Percentiles rank a stretch among this genome's conserved stretches.
phyloP scores from a whole-genome alignment of 2,329 filamentous ascomycete species.

The Sporothrix variecibatus region DNA sequence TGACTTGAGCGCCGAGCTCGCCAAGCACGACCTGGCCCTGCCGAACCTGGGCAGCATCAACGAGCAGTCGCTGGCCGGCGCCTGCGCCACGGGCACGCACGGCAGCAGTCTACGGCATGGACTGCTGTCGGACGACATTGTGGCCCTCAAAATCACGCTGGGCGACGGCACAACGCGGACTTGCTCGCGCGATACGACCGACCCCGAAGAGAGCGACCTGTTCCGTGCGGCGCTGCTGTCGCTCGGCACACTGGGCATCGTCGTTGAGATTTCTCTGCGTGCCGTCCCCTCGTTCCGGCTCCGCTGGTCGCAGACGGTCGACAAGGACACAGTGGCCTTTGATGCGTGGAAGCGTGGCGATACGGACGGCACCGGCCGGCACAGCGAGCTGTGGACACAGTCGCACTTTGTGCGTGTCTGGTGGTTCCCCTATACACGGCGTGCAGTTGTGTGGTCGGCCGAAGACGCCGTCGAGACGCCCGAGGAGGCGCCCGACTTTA shows the following conservation, averaged over 20 bases:
- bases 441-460: slow-evolving; percentile 89
- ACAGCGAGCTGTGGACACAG: slow-evolving; percentile 70
- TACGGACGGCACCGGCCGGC: slow-evolving; percentile 68
- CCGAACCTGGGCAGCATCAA: slow-evolving; percentile 94
- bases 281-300: slow-evolving; percentile 81
- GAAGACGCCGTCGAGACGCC: slow-evolving; percentile 67
- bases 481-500: slow-evolving; percentile 38
- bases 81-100: slow-evolving; percentile 90
- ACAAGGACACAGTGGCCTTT: slow-evolving; percentile 68
- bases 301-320: slow-evolving; percentile 79
- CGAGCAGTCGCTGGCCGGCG: slow-evolving; percentile 87
- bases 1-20: slow-evolving; percentile 72
- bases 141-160: slow-evolving; percentile 75
- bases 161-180: slow-evolving; percentile 71
- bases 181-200: slow-evolving; percentile 64
- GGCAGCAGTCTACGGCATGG: slow-evolving; percentile 84
- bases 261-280: slow-evolving; percentile 84
- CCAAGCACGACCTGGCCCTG: slow-evolving; percentile 76
- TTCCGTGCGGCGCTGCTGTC: slow-evolving; percentile 88
- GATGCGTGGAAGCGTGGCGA: slow-evolving; percentile 67
- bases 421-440: slow-evolving; percentile 94
- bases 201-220: slow-evolving; percentile 67
- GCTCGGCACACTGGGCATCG: slow-evolving; percentile 85
- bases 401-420: slow-evolving; percentile 91
- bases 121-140: slow-evolving; percentile 76